Conservation (phyloP, 140 eudicot genomes). For the Senecio squalidus region DNA sequence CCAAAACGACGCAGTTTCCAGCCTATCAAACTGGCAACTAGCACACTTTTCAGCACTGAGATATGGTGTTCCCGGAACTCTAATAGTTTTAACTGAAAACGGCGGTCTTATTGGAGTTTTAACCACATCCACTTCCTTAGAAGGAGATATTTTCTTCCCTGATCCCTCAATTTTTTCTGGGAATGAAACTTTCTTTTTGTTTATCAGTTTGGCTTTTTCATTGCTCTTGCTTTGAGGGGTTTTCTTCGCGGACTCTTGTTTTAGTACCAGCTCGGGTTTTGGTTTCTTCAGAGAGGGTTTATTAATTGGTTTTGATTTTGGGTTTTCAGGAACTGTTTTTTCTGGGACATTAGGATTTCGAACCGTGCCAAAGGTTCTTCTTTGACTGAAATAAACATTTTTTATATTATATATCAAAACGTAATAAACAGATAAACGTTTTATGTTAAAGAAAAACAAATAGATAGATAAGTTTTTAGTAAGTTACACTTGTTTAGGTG, state of each 20-base stretch:
- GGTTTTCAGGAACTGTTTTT: slow-evolving; percentile 31
- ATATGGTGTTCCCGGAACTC: slow-evolving; percentile 45
- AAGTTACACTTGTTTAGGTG: slow-evolving; percentile 26
- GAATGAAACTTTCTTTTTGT: slow-evolving; percentile 52
- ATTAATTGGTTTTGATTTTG: slow-evolving; percentile 24
- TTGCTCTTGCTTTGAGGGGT: slow-evolving; percentile 16
- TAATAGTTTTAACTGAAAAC: slow-evolving; percentile 26
- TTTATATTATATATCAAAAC: too few species aligned
- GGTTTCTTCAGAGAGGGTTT: slow-evolving; percentile 6
- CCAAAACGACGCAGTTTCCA: slow-evolving; percentile 73
- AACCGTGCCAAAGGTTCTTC: slow-evolving; percentile 48
- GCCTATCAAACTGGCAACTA: slow-evolving; percentile 56
- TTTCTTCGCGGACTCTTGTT: slow-evolving; percentile 18
- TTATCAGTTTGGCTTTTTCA: slow-evolving; percentile 9
- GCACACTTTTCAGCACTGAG: slow-evolving; percentile 60
- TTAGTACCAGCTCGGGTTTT: slow-evolving; percentile 14
- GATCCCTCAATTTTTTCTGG: slow-evolving; percentile 24
- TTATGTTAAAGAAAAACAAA: background rate
- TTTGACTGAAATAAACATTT: slow-evolving; percentile 43
- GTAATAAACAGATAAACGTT: too few species aligned
- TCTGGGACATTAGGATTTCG: slow-evolving; percentile 35
- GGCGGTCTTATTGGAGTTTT: slow-evolving; percentile 55
- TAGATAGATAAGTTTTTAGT: background rate
- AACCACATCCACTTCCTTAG: slow-evolving; percentile 25
- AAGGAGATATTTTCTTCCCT: slow-evolving; percentile 14